Evolutionary conservation across 2,329 filamentous ascomycete genomes (phyloP), one percentile per base, ranked within the genome.

Genomic region (Xylaria sp.): DNA sequence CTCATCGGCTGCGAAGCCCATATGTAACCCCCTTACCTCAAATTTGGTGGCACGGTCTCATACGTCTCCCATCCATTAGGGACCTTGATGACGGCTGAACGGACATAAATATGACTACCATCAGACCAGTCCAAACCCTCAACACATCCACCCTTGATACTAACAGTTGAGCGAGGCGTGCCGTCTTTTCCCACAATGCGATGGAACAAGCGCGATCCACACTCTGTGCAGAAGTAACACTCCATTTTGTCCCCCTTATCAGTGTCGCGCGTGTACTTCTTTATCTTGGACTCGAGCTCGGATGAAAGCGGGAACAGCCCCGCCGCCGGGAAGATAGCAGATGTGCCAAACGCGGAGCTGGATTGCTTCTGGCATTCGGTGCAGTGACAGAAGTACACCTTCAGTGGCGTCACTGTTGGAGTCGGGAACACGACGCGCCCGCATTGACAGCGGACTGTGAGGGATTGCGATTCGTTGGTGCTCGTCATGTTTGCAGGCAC

Each of bases 201-300:
- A 69, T 87, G 85, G 29, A 86, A 74, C n/a, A 86, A 61, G 13
- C 84, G 81, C n/a, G 80, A 80, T 10, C 84, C 84, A 72, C 83
- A 85, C 2, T 69, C 74, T 8, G 65, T 27, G 63, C 77, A 78
- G 68, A 78, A 78, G 58, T 77, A 78, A 73, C 83, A 84, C 69
- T 83, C 79, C 71, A 83, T 78, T 13, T 77, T 81, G 48, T 80
- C 81, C 21, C 82, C 83, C 8, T 75, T 71, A 27, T 84, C 81
- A 5, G 81, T 81, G 23, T 75, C 73, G 23, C 83, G 80, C 13
- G 74, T 77, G 77, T 80, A 85, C 44, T 81, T 62, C 18, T 75
- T 74, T 10, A 84, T 69, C 51, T 76, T 77, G 8, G 74, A 69
- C 60, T 72, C 68, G 6, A 83, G 68, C 1, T 79, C 74, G 1